phyloP scores from a whole-genome alignment of 1,284 basidiomycete genomes.

The Inonotus obliquus region DNA sequence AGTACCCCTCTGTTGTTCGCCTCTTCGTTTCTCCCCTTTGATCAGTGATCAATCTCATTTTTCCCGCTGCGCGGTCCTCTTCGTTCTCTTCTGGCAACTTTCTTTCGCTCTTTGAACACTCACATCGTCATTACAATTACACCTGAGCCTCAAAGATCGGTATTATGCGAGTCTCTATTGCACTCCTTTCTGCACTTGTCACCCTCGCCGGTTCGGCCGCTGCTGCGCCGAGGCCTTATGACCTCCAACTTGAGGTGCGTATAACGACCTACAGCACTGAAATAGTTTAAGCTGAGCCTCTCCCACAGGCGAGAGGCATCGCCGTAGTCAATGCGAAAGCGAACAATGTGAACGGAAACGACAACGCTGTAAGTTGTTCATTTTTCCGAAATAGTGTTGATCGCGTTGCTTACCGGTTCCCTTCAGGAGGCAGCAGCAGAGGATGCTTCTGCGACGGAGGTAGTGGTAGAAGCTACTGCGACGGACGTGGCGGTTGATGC shows the following conservation, averaged over 20 bases:
- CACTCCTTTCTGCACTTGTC: constrained; percentile 14
- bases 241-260: constrained; percentile 23
- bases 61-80: constrained; percentile 17
- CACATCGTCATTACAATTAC: constrained; percentile 20
- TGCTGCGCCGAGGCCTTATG: constrained; percentile 26
- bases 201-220: constrained; percentile 24
- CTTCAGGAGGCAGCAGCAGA: neutral
- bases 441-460: neutral
- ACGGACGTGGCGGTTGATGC: neutral
- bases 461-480: neutral
- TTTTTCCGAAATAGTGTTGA: neutral
- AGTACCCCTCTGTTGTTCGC: constrained; percentile 1
- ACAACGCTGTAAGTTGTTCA: neutral
- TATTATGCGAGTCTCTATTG: constrained; percentile 17
- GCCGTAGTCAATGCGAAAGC: neutral
- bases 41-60: constrained; percentile 20
- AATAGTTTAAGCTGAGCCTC: neutral
- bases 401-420: neutral
- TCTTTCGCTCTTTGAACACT: neutral
- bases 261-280: neutral
- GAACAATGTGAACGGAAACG: neutral
- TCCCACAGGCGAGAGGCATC: neutral
- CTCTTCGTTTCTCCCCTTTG: constrained; percentile 13
- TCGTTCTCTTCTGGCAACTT: constrained; percentile 19
- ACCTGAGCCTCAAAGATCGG: constrained; percentile 23